Evolutionary conservation across 345 rosid genomes (phyloP), one percentile per base, ranked within the genome.

Genomic region (Clausena lansium): DNA sequence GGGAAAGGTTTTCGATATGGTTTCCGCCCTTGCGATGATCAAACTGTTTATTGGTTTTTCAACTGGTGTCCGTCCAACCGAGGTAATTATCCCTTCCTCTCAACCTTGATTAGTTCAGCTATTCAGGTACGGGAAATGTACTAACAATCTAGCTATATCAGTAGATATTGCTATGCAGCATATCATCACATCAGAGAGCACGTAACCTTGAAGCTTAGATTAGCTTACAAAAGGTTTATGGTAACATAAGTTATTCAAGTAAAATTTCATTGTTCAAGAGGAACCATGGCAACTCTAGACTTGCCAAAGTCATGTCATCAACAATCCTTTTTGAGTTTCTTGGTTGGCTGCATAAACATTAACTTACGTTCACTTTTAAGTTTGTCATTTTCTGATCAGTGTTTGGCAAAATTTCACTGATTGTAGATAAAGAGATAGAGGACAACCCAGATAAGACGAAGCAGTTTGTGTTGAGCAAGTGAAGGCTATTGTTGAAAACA

Each of bases 41-140:
- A 63, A 13, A 71, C 67, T 17, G 19, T 75, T 17, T 83, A 83
- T 60, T 86, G 85, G 88, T 81, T 77, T 67, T 67, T 86, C 77
- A 77, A 83, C 4, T 79, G 76, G 78, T 45, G 38, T 62, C 70
- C 85, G 30, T 38, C 86, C 33, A 50, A 50, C 57, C 67, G 76
- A 76, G 87, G 92, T 85, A 71, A 73, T 27, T 14, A 6, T 14
- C 10, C 4, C 9, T 38, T 38, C 19, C 22, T 67, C 64, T 5
- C 77, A 78, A 38, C 79, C 82, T 67, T 7, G 11, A 38, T 22
- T 39, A 39, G 45, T 39, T 36, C 52, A 59, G 27, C 67, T 32
- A 0, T 11, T 22, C 25, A 11, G 28, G 1, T 28, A 6, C 4
- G 28, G 33, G 28, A 8, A 17, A 13, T 27, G 33, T 19, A 0